Base-by-base conservation (phyloP, 371 early-diverging fungal species). In the Haplosporangium sp. region DNA sequence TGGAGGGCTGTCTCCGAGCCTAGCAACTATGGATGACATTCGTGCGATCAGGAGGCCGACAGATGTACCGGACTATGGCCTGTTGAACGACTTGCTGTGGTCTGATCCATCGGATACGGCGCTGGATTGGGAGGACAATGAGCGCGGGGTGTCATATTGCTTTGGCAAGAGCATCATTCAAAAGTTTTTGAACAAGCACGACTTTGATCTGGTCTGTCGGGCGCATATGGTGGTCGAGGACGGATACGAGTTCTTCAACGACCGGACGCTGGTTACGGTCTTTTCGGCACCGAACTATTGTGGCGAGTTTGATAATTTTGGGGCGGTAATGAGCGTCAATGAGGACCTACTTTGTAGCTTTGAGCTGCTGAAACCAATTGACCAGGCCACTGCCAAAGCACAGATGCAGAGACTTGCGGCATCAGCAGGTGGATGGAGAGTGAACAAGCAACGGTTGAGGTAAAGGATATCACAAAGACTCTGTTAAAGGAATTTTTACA, bases 141-240 rank as follows among this genome's bases (percentile, higher is more conserved):
- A 99, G 63, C 90, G 99, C 48, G 99, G 99, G 6, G 99, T 99
- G 6, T 91, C 92, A n/a, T 98, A 94, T 71, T 95, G 95, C 62
- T 99, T 99, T 86, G 98, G 99, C 14, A 89, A 91, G 53, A 88
- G 91, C 56, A 90, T 97, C 50, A 94, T 99, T 20, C 87, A 91
- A 68, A 91, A 93, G 58, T 99, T 99, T 82, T 82, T 99, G 59
- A 87, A 91, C 59, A 92, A 90, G 71, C 93, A 95, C 75, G 96
- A 96, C 71, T 86, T 98, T 64, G 98, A 98, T 84, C 86, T 98
- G 29, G 91, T 98, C 20, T 96, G 96, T 82, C 90, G 99, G 59
- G 99, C 99, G 1, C 99, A 99, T 82, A 96, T 96, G 92, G 99
- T 99, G 1, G 99, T 99, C 20, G 99, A 99, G 82, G 98, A 98